These are phyloP conservation scores for Beauveria sp. DNA, from an alignment of 2,329 filamentous ascomycete species.

Conservation along the genomic window DNA sequence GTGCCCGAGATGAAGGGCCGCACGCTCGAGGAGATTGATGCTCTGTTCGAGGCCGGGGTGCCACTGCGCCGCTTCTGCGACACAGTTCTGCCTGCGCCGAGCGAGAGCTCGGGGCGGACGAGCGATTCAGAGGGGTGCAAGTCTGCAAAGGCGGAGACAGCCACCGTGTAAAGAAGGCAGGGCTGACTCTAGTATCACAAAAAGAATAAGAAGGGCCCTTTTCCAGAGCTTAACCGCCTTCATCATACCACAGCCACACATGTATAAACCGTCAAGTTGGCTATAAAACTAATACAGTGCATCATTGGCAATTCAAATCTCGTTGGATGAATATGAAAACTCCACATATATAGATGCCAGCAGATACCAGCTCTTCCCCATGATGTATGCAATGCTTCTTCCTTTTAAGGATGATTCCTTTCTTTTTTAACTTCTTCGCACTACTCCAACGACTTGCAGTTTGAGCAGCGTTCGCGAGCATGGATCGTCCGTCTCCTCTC, in stretches of 20 bases:
- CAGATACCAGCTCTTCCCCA: background rate
- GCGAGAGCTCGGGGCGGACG: background rate
- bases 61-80: conserved; percentile 14
- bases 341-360: background rate
- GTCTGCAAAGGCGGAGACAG: background rate
- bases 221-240: too few species aligned
- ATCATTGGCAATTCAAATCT: background rate
- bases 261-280: too few species aligned
- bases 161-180: too few species aligned
- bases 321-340: background rate
- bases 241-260: too few species aligned
- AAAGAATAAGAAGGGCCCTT: too few species aligned
- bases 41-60: conserved; percentile 14
- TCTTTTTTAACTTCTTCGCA: background rate
- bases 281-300: background rate
- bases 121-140: background rate
- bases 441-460: background rate
- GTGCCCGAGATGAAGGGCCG: conserved; percentile 36
- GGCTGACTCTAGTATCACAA: too few species aligned
- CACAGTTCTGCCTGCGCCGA: background rate
- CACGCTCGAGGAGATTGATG: conserved; percentile 18
- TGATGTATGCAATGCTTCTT: conserved; percentile 11
- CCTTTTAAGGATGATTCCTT: background rate
- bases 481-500: background rate
- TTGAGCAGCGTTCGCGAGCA: background rate